These are phyloP conservation scores for Phlegmacium glaucopus DNA, from an alignment of 768 basidiomycete genomes.

Conservation along the genomic window DNA sequence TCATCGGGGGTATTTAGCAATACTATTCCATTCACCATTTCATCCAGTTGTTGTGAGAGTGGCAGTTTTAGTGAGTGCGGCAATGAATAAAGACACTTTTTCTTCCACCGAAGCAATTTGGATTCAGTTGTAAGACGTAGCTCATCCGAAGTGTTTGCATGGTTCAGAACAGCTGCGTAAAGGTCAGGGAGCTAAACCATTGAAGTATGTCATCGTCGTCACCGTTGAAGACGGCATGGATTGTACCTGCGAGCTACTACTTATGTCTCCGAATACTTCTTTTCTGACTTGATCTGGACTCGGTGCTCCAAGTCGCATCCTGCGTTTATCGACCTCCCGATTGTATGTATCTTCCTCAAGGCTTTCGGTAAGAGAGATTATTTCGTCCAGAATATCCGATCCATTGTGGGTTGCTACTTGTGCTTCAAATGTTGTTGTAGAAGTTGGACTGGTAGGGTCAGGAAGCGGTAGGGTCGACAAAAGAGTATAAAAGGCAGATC, in stretches of 20 bases:
- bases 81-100: slow-evolving; percentile 58
- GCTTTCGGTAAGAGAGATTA: slow-evolving; percentile 58
- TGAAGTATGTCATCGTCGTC: slow-evolving; percentile 1
- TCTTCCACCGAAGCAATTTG: slow-evolving; percentile 66
- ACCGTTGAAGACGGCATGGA: too few relatives aligned
- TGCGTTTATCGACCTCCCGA: slow-evolving; percentile 72
- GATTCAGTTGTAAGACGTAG: slow-evolving; percentile 75
- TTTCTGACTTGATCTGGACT: slow-evolving; percentile 54
- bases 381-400: slow-evolving; percentile 69
- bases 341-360: slow-evolving; percentile 56
- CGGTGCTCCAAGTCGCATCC: slow-evolving; percentile 71
- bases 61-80: slow-evolving; percentile 41
- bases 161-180: slow-evolving; percentile 79
- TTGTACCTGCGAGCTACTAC: slow-evolving; percentile 55
- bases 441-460: slow-evolving; percentile 70
- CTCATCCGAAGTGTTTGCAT: slow-evolving; percentile 74
- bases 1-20: slow-evolving; percentile 76
- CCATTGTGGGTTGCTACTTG: slow-evolving; percentile 68
- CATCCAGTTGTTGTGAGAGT: slow-evolving; percentile 62
- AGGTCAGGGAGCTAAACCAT: slow-evolving; percentile 58
- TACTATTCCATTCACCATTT: slow-evolving; percentile 71
- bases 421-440: slow-evolving; percentile 51
- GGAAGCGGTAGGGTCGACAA: slow-evolving; percentile 69
- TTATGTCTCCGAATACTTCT: slow-evolving; percentile 67
- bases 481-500: slow-evolving; percentile 58